Evolutionary conservation across 2,329 filamentous ascomycete genomes (phyloP).

Genomic region (Calycina marina): DNA sequence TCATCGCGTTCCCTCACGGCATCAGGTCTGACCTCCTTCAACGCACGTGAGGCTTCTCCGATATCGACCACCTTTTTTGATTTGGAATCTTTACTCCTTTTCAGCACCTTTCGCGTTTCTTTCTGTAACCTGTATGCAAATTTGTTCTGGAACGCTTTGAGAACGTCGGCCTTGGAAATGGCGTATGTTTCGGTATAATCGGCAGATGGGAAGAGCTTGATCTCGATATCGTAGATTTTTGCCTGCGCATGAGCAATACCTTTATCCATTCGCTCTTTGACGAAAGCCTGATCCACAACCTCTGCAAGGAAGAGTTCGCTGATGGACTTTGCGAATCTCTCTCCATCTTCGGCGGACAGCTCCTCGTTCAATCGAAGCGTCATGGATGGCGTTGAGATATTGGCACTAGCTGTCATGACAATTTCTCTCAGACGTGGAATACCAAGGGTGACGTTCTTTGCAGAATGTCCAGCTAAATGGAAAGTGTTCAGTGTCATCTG

Average conservation of each 20-base stretch:
- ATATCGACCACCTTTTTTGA: constrained; percentile 49
- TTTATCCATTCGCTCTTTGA: constrained; percentile 65
- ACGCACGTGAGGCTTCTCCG: constrained; percentile 42
- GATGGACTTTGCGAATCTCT: constrained; percentile 82
- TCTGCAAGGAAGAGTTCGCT: constrained; percentile 73
- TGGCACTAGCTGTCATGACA: constrained; percentile 85
- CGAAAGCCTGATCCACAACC: constrained; percentile 65
- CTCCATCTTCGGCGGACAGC: constrained; percentile 50
- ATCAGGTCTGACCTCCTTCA: constrained; percentile 33
- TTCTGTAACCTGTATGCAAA: constrained; percentile 60
- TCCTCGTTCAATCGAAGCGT: constrained; percentile 66
- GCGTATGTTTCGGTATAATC: constrained; percentile 82
- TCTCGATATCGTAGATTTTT: constrained; percentile 70
- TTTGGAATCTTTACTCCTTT: constrained; percentile 53
- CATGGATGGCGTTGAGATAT: constrained; percentile 86
- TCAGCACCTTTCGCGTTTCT: constrained; percentile 60
- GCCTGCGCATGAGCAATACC: constrained; percentile 55
- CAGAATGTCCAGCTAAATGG: constrained; percentile 95
- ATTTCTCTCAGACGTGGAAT: constrained; percentile 96
- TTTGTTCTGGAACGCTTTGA: constrained; percentile 64
- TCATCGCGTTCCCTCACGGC: constrained; percentile 26
- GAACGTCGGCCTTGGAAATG: constrained; percentile 64
- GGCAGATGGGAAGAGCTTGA: constrained; percentile 70
- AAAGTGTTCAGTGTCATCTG: constrained; percentile 99
- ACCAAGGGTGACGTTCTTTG: constrained; percentile 97